A percentile compares a stretch with the other conserved stretches of the same genome.
Conservation (phyloP, 495 filamentous ascomycete species). For the Amphirosellinia nigrospora region DNA sequence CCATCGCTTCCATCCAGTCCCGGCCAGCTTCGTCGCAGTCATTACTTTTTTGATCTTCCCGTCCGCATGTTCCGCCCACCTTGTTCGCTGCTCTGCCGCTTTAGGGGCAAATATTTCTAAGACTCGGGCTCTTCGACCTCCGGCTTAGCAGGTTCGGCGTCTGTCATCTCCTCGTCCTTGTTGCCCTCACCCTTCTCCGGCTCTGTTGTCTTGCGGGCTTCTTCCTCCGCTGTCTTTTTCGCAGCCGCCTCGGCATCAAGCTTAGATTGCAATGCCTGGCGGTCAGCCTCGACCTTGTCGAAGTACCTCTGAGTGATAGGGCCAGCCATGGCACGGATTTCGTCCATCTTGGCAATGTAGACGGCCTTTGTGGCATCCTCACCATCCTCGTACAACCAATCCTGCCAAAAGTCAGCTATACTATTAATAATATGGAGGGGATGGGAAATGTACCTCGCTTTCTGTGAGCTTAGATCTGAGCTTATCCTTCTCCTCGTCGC, state of each 20-base stretch:
- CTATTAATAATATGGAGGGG: neutral
- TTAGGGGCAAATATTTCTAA: conserved; percentile 29
- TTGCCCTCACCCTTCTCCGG: conserved; percentile 47
- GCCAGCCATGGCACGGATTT: conserved; percentile 87
- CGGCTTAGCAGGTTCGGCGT: conserved; percentile 57
- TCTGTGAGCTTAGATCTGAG: conserved; percentile 78
- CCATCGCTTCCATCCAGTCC: conserved; percentile 19
- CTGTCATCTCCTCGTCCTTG: conserved; percentile 64
- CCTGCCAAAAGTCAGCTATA: conserved; percentile 58
- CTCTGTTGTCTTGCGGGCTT: conserved; percentile 56
- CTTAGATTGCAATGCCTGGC: conserved; percentile 73
- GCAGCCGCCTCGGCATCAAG: conserved; percentile 83
- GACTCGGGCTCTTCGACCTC: conserved; percentile 46
- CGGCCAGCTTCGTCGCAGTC: conserved; percentile 11
- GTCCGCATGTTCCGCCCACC: neutral
- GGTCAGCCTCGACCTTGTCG: conserved; percentile 91
- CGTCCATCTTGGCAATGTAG: conserved; percentile 93
- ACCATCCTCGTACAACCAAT: conserved; percentile 98
- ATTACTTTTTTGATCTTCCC: conserved; percentile 21
- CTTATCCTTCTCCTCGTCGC: conserved; percentile 90
- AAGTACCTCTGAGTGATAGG: conserved; percentile 94
- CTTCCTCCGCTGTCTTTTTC: conserved; percentile 77
- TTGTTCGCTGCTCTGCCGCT: neutral
- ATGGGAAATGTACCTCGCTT: conserved; percentile 72
- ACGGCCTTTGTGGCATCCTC: conserved; percentile 93